Base-by-base conservation (phyloP, 345 rosid genomes). In the Ceriops zippeliana region DNA sequence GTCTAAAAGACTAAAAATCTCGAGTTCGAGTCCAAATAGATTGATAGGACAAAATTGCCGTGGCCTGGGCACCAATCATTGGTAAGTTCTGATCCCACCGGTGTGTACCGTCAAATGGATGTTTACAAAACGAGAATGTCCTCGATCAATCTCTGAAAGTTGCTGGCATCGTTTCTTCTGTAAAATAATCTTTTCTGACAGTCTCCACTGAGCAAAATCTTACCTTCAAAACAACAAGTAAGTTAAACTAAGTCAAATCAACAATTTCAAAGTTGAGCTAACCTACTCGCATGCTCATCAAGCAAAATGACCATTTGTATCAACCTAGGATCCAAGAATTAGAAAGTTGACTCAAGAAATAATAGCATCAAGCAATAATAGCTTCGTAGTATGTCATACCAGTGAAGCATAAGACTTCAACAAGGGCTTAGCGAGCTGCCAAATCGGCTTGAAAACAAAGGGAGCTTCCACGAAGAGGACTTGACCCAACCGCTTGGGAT, bases 391-490 rank as follows among this genome's bases (percentile, higher is more conserved):
- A 17, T 26, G 22, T 35, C 86, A 30, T 86, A 93, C 98, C 95
- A 89, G 80, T 47, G 97, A 89, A 60, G 96, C 90, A 63, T 89
- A 89, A 17, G 86, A 82, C 77, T 83, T 88, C 72, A 89, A 22
- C 74, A 86, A 70, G 20, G 98, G 98, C 88, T 89, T 91, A 59
- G 78, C 80, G 31, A 88, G 61, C 72, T 89, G 84, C 98, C 98
- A 93, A 65, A 90, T 74, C 63, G 97, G 97, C 84, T 81, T 67
- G 80, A 91, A 93, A 63, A 91, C 62, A 28, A 91, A 89, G 24
- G 98, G 96, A 69, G 97, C 96, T 66, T 89, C 98, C 66, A 93
- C 96, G 62, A 91, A 88, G 65, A 89, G 96, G 51, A 91, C 97
- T 81, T 91, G 83, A 24, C 84, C 86, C 81, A 93, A 75, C 65